A percentile compares a stretch with the other conserved stretches of the same genome.
These are phyloP conservation scores for Juglanconis oblonga DNA, from an alignment of 2,329 filamentous ascomycete species.

Conservation along the genomic window DNA sequence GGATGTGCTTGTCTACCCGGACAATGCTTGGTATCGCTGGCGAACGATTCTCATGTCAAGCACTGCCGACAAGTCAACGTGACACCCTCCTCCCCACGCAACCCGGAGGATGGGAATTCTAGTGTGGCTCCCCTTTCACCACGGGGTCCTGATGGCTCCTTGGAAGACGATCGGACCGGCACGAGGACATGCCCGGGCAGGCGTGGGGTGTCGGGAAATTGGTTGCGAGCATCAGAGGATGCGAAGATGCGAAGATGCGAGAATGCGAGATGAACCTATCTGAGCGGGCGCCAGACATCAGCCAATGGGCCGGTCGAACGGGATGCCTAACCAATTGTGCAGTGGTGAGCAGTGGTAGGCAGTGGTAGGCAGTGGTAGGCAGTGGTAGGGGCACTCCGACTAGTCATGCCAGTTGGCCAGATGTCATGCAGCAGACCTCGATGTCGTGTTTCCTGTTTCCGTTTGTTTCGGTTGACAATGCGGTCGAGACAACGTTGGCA, in stretches of 20 bases:
- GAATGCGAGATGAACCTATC: slow-evolving; percentile 14
- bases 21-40: slow-evolving; percentile 1
- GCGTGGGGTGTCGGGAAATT: slow-evolving; percentile 4
- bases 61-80: slow-evolving; percentile 9
- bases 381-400: slow-evolving; percentile 4
- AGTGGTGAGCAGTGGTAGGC: no score
- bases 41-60: neutral
- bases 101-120: neutral
- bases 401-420: slow-evolving; percentile 5
- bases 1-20: slow-evolving; percentile 21
- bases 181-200: neutral
- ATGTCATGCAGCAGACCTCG: slow-evolving; percentile 14
- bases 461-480: slow-evolving; percentile 9
- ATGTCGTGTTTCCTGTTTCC: slow-evolving; percentile 10
- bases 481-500: neutral
- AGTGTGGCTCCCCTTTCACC: neutral
- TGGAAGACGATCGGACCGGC: neutral
- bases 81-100: neutral
- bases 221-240: slow-evolving; percentile 6
- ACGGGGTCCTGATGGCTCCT: neutral
- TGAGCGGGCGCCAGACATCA: slow-evolving; percentile 1
- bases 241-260: no score
- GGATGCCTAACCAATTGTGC: slow-evolving; percentile 7
- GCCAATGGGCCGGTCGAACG: slow-evolving; percentile 4
- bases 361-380: no score